phyloP scores from a whole-genome alignment of 192 early-diverging fungal genomes.

The Podila horticola region DNA sequence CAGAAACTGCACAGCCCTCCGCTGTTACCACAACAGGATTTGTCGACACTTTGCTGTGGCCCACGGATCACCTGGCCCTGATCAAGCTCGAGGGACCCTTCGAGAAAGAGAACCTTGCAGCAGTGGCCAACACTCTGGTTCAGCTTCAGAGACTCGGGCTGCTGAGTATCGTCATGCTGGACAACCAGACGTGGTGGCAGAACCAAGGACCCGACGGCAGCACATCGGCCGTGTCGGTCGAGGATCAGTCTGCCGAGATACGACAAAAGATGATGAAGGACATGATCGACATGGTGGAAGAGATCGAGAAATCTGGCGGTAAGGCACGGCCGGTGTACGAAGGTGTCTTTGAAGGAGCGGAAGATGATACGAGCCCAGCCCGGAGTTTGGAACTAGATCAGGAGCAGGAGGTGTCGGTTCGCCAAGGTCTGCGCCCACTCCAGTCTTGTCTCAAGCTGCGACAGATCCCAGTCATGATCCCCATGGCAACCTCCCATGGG shows the following conservation, averaged over 20 bases:
- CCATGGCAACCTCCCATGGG: slow-evolving; percentile 50
- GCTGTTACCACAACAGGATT: slow-evolving; percentile 27
- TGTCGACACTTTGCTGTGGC: slow-evolving; percentile 54
- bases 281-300: slow-evolving; percentile 67
- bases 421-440: slow-evolving; percentile 61
- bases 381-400: neutral
- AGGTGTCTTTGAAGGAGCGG: slow-evolving; percentile 61
- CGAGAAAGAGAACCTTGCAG: slow-evolving; percentile 40
- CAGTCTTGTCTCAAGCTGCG: slow-evolving; percentile 66
- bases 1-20: slow-evolving; percentile 5
- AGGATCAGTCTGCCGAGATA: slow-evolving; percentile 26
- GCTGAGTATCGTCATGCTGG: slow-evolving; percentile 71
- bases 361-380: neutral
- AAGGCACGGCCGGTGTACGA: slow-evolving; percentile 74
- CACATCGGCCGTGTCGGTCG: neutral
- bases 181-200: slow-evolving; percentile 60
- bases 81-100: slow-evolving; percentile 67
- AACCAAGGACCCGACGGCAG: slow-evolving; percentile 5
- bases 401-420: slow-evolving; percentile 24
- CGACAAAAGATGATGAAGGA: slow-evolving; percentile 60
- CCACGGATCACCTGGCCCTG: slow-evolving; percentile 65
- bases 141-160: slow-evolving; percentile 75
- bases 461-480: slow-evolving; percentile 74
- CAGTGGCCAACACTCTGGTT: slow-evolving; percentile 65
- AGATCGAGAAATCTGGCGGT: slow-evolving; percentile 80